A percentile compares a stretch with the other conserved stretches of the same genome.
Conservation (phyloP, 2,329 filamentous ascomycete genomes). For the Zopfia rhizophila region DNA sequence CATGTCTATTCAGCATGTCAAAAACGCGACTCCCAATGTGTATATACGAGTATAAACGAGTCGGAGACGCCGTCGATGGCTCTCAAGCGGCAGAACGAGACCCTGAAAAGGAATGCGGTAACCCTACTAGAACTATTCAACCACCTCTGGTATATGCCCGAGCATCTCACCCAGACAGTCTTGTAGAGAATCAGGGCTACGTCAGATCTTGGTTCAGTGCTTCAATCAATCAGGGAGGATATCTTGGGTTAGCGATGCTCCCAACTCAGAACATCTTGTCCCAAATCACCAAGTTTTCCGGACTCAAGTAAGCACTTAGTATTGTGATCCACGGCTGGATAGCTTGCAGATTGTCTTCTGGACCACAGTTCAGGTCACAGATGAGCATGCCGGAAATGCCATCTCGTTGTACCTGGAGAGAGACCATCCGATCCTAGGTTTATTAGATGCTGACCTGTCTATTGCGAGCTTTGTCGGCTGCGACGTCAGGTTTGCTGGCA, state of each 20-base stretch:
- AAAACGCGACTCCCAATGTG: conserved; percentile 8
- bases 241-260: conserved; percentile 6
- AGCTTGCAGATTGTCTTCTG: conserved; percentile 15
- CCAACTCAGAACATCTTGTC: conserved; percentile 1
- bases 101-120: conserved; percentile 5
- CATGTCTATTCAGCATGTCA: conserved; percentile 10
- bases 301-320: background rate
- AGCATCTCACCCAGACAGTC: conserved; percentile 3
- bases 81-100: conserved; percentile 10
- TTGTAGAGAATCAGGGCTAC: conserved; percentile 1
- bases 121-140: background rate
- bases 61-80: conserved; percentile 10
- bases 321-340: conserved; percentile 8
- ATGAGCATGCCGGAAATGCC: conserved; percentile 10
- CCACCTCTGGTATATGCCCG: conserved; percentile 4
- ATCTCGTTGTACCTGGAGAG: conserved; percentile 13
- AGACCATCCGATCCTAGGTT: conserved; percentile 10
- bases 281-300: background rate
- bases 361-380: conserved; percentile 8
- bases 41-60: conserved; percentile 11
- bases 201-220: conserved; percentile 2
- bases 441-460: conserved; percentile 16
- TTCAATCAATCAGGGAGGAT: conserved; percentile 7
- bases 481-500: too few relatives aligned
- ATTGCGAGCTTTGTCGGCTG: too few relatives aligned